A percentile compares a stretch with the other conserved stretches of the same genome.
These are phyloP conservation scores for Candida vaughaniae DNA, from an alignment of 805 yeast species.

Conservation along the genomic window DNA sequence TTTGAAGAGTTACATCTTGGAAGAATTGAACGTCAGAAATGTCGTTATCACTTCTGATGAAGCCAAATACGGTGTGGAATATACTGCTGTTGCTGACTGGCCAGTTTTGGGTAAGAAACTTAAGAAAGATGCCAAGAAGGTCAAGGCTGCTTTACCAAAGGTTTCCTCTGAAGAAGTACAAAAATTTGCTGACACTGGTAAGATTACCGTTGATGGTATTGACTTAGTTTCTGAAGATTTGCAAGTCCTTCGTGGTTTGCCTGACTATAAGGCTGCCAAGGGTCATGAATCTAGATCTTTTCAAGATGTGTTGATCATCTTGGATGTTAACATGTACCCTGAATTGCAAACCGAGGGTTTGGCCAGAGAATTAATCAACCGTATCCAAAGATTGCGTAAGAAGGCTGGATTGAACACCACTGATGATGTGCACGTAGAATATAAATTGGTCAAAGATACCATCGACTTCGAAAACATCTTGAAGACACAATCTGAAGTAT, in stretches of 20 bases:
- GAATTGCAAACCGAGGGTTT: conserved; percentile 91
- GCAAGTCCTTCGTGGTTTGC: conserved; percentile 85
- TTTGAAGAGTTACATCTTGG: conserved; percentile 74
- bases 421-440: conserved; percentile 90
- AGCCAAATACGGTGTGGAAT: conserved; percentile 85
- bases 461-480: conserved; percentile 63
- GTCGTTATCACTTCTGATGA: conserved; percentile 87
- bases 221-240: conserved; percentile 84
- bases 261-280: conserved; percentile 56
- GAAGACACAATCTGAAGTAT: conserved; percentile 60
- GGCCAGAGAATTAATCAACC: conserved; percentile 94
- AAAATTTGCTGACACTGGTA: conserved; percentile 66
- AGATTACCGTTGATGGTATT: conserved; percentile 85
- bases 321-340: conserved; percentile 84
- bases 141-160: conserved; percentile 87
- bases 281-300: conserved; percentile 90
- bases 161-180: conserved; percentile 83
- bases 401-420: conserved; percentile 93
- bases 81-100: conserved; percentile 98
- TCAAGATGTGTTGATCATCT: conserved; percentile 82
- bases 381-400: conserved; percentile 96
- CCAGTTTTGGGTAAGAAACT: conserved; percentile 96
- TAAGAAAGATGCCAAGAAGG: conserved; percentile 89
- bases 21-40: conserved; percentile 91
- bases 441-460: conserved; percentile 63